A percentile compares a stretch with the other conserved stretches of the same genome.
Evolutionary conservation across 495 filamentous ascomycete species (phyloP).

Genomic region (Halenospora varia): DNA sequence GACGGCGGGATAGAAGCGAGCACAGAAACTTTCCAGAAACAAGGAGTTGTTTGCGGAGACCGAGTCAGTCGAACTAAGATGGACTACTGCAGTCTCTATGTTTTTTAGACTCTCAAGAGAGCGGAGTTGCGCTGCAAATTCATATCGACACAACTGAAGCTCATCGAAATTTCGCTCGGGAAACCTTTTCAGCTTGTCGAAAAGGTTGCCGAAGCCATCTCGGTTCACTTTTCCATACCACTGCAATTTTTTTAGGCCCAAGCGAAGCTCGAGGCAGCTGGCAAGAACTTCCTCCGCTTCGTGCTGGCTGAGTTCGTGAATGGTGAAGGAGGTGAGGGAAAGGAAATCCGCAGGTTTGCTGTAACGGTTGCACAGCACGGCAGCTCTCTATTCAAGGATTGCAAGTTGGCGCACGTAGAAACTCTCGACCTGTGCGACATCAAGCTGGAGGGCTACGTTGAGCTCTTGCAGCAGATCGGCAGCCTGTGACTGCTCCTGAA

Average conservation of each 20-base stretch:
- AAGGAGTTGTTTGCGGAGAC: too few relatives aligned
- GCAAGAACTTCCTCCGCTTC: not conserved
- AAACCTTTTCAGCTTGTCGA: not conserved
- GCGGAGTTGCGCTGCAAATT: too few relatives aligned
- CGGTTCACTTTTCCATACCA: not conserved
- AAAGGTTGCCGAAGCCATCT: not conserved
- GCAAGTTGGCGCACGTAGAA: too few relatives aligned
- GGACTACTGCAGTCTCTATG: too few relatives aligned
- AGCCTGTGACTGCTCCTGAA: not conserved
- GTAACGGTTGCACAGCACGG: not conserved
- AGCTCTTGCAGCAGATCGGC: not conserved
- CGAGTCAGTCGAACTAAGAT: too few relatives aligned
- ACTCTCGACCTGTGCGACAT: too few relatives aligned
- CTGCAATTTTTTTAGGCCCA: not conserved
- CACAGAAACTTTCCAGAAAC: too few relatives aligned
- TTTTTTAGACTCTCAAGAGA: too few relatives aligned
- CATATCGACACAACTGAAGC: too few relatives aligned
- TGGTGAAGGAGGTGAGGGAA: not conserved
- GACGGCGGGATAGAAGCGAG: too few relatives aligned
- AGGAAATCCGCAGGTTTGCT: not conserved
- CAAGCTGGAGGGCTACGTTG: not conserved
- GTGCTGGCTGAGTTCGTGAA: not conserved
- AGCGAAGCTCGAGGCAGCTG: not conserved
- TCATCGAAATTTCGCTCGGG: too few relatives aligned
- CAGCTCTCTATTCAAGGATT: too few relatives aligned